Percentiles rank a stretch among this genome's conserved stretches.
phyloP scores from a whole-genome alignment of 2,329 filamentous ascomycete genomes.

The Paramyrothecium roridum region DNA sequence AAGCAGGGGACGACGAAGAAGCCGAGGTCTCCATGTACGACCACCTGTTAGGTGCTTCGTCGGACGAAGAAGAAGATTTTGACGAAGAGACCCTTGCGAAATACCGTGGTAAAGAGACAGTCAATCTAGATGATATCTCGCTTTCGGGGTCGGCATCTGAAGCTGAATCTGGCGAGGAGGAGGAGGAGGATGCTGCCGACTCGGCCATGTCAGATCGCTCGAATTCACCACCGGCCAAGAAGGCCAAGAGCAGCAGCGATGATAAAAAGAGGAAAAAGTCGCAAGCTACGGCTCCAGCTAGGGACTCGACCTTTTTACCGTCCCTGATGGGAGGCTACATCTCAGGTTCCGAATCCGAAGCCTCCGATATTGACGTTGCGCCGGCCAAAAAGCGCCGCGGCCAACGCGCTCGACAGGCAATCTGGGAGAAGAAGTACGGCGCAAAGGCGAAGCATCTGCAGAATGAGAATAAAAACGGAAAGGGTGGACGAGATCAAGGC shows the following conservation, averaged over 20 bases:
- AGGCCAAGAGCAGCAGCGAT: conserved; percentile 7
- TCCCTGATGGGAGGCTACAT: conserved; percentile 77
- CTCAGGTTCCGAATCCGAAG: conserved; percentile 65
- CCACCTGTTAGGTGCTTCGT: conserved; percentile 40
- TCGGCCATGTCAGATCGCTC: conserved; percentile 17
- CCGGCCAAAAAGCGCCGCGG: conserved; percentile 70
- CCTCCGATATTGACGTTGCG: conserved; percentile 63
- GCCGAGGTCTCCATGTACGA: conserved; percentile 38
- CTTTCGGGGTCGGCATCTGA: conserved; percentile 29
- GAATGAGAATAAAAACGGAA: conserved; percentile 26
- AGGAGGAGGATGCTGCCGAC: conserved; percentile 20
- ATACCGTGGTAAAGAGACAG: conserved; percentile 29
- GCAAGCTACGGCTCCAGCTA: conserved; percentile 14
- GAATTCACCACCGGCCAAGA: conserved; percentile 28
- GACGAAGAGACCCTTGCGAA: conserved; percentile 26
- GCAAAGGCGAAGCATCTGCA: conserved; percentile 65
- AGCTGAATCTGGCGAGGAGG: conserved; percentile 19
- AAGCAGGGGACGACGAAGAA: conserved; percentile 27
- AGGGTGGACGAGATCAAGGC: conserved; percentile 40
- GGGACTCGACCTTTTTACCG: conserved; percentile 64
- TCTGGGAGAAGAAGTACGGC: conserved; percentile 80
- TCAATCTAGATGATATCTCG: conserved; percentile 36
- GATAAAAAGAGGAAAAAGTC: conserved; percentile 9
- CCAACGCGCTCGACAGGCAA: conserved; percentile 72
- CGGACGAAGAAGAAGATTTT: conserved; percentile 38